Evolutionary conservation across 2,329 filamentous ascomycete genomes (phyloP), one percentile per base, ranked within the genome.

Genomic region (Diaporthe sp.): DNA sequence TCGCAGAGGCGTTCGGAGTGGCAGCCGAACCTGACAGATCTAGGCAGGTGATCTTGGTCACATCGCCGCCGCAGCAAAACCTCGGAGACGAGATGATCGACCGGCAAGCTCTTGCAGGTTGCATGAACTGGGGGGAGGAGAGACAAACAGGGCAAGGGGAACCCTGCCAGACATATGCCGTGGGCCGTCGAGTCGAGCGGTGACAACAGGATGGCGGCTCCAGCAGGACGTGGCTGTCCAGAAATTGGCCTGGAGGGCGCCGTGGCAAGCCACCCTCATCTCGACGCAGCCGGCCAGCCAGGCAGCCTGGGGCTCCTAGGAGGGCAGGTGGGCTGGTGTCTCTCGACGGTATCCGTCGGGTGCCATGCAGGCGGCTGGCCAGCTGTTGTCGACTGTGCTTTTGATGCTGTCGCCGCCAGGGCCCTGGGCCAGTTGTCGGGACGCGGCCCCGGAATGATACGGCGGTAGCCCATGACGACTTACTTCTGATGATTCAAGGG

Each of bases 71-170:
- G 68, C 22, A 50, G 25, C 42, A 39, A 19, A 53, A 22, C 56
- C 69, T 35, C 44, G 44, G 69, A 39, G 56, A 71, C 42, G 69
- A 61, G 42, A 71, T 71, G 69, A 63, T 53, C 69, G 69, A 30
- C 69, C 56, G 56, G 56, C 69, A 53, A 63, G 56, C 44, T 71
- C 44, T 63, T 44, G 69, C 69, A 58, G 44, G 50, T 32, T 44
- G 58, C 69, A 63, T 39, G 44, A 71, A 35, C 25, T 63, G 30
- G 69, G 39, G 44, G 42, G n/a, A 32, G 15, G 27, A 42, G 39
- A 71, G 42, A 71, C 69, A 71, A 71, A 50, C 22, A 51, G 42
- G 37, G 17, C 56, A 51, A 39, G 56, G 58, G 56, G 51, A 7
- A 30, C 39, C 37, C 69, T 50, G 55, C 69, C 10, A 22, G 19